Evolutionary conservation across 2,329 filamentous ascomycete species (phyloP).

Genomic region (Onygenales sp.): DNA sequence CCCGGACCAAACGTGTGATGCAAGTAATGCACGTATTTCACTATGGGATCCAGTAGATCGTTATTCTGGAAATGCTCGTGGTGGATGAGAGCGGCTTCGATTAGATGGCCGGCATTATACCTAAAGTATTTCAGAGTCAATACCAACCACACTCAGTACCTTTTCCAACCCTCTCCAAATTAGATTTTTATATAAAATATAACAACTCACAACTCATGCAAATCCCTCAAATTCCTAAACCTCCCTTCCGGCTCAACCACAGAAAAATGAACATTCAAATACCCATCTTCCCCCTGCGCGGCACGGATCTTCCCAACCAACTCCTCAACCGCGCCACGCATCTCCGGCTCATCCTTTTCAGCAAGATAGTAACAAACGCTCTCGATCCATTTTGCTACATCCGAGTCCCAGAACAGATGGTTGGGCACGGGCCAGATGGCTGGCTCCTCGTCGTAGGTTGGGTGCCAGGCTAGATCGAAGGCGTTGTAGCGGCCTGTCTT

Average conservation of each 20-base stretch:
- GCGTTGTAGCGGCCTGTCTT: constrained; percentile 49
- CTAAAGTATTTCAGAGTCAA: constrained; percentile 20
- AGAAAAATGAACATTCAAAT: constrained; percentile 55
- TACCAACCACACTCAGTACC: no score
- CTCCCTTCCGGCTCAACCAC: constrained; percentile 47
- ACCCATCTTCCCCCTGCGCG: constrained; percentile 52
- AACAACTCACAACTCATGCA: constrained; percentile 47
- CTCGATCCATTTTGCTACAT: constrained; percentile 53
- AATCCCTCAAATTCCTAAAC: constrained; percentile 51
- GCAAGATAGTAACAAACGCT: constrained; percentile 46
- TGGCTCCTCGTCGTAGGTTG: constrained; percentile 42
- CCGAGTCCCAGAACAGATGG: constrained; percentile 51
- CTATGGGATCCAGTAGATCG: constrained; percentile 42
- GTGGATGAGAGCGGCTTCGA: constrained; percentile 52
- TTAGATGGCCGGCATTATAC: constrained; percentile 53
- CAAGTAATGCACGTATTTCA: constrained; percentile 47
- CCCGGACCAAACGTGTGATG: constrained; percentile 43
- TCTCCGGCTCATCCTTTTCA: constrained; percentile 33
- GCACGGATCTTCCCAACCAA: constrained; percentile 48
- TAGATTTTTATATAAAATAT: neutral
- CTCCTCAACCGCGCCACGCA: constrained; percentile 45
- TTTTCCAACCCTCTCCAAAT: no score
- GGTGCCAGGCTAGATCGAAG: constrained; percentile 50
- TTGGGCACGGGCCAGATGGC: constrained; percentile 48
- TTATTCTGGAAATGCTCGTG: constrained; percentile 43